Evolutionary conservation across 768 basidiomycete genomes (phyloP), one percentile per base, ranked within the genome.

Genomic region (Amanita polypyramis): DNA sequence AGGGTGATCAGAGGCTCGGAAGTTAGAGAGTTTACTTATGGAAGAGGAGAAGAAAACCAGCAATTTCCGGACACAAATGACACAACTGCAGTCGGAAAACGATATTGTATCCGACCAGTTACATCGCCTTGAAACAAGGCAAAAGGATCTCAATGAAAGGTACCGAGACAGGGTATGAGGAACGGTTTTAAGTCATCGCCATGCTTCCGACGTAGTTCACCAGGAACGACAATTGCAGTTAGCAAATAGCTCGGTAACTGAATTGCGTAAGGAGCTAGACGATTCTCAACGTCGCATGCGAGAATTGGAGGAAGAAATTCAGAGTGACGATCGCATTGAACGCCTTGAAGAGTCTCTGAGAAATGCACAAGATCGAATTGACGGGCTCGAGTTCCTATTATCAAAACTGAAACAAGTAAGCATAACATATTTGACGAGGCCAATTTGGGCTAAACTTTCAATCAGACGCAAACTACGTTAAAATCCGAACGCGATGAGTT

Each of bases 301-400:
- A 21, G 85, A 90, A 54, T 63, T 92, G 27, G 79, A 86, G 56
- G 88, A 90, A 52, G 84, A 87, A 54, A 81, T 92, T 17, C 79
- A 90, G 61, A 81, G 76, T 51, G 88, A 92, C 58, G 86, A 91
- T 62, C 80, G 85, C 35, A 79, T 80, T 12, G 88, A 89, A 53
- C 73, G 73, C 36, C 64, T 90, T 20, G 87, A 90, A 59, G 65
- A 66, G 38, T 82, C 82, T 6, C 65, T 92, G 40, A 82, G 81
- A 58, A 80, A 88, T 56, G 82, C 82, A 20, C 85, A 88, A 56
- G 79, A 91, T 56, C 82, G 82, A 47, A 83, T 83, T 4, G 87
- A 86, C 51, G 86, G 89, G 58, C 73, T 91, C 7, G 88, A 90
- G 56, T 85, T 88, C 56, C 85, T 85, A 57, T 67, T 92, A 15